Conservation (phyloP, 352 stramenopile species). For the Pythium sukuiense region DNA sequence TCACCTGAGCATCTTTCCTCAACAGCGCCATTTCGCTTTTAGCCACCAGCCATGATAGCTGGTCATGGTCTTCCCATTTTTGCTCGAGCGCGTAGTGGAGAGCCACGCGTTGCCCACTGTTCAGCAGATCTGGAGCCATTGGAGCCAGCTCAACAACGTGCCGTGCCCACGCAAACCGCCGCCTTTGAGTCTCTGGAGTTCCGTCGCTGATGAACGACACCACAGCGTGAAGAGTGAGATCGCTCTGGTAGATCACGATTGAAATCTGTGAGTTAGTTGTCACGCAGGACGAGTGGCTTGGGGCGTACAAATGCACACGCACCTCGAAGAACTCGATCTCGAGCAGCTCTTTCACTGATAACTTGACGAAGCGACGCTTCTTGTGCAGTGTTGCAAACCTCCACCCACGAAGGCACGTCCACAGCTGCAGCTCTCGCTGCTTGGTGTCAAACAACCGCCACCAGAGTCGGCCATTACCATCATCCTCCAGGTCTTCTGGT, state of each 20-base stretch:
- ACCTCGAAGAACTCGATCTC: conserved; percentile 60
- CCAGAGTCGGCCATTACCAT: conserved; percentile 32
- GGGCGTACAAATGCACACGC: too few relatives aligned
- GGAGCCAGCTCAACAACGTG: conserved; percentile 34
- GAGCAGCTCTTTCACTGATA: conserved; percentile 34
- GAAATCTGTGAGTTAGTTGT: not conserved
- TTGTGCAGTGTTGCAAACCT: conserved; percentile 35
- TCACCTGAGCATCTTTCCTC: conserved; percentile 46
- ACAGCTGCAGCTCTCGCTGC: conserved; percentile 27
- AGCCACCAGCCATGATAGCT: conserved; percentile 57
- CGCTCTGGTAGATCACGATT: conserved; percentile 26
- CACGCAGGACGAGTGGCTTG: too few relatives aligned
- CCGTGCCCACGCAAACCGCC: conserved; percentile 38
- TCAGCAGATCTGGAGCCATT: conserved; percentile 20
- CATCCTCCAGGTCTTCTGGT: not conserved
- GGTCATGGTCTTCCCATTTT: conserved; percentile 39
- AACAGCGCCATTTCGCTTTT: conserved; percentile 36
- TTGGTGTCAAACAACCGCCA: conserved; percentile 33
- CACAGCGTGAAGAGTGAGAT: conserved; percentile 46
- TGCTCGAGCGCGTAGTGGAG: conserved; percentile 51
- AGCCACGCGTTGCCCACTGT: conserved; percentile 32
- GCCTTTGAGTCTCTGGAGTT: not conserved
- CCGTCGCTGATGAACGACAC: conserved; percentile 14
- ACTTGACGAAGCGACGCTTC: conserved; percentile 38
- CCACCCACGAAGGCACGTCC: conserved; percentile 50